Evolutionary conservation across 2,329 filamentous ascomycete genomes (phyloP).

Genomic region (Trichoderma koningii): DNA sequence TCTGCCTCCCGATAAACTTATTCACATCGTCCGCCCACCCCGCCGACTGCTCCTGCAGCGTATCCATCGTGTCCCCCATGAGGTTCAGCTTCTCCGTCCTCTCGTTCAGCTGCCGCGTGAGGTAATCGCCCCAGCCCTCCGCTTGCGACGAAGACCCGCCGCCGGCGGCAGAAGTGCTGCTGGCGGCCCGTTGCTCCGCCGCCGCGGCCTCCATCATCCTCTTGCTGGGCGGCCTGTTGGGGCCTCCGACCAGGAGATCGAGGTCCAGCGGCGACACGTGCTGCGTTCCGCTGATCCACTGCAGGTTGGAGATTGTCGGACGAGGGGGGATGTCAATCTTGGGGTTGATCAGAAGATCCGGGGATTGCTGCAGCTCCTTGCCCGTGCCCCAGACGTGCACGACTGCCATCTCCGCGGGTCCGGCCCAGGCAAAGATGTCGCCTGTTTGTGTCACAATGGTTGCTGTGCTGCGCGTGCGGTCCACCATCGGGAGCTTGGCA

Average conservation of each 20-base stretch:
- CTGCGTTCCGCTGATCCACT: constrained; percentile 96
- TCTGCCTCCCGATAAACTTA: constrained; percentile 85
- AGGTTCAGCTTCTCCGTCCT: constrained; percentile 83
- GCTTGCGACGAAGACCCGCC: constrained; percentile 39
- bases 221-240: constrained; percentile 84
- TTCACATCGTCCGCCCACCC: constrained; percentile 86
- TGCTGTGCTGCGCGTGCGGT: constrained; percentile 69
- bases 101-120: constrained; percentile 85
- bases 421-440: constrained; percentile 83
- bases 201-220: constrained; percentile 80
- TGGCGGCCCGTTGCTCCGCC: constrained; percentile 67
- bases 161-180: constrained; percentile 35
- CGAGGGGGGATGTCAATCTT: constrained; percentile 72
- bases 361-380: constrained; percentile 58
- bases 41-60: constrained; percentile 75
- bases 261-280: constrained; percentile 85
- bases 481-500: constrained; percentile 67
- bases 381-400: constrained; percentile 84
- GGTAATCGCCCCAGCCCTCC: constrained; percentile 75
- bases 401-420: constrained; percentile 80
- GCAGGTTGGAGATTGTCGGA: constrained; percentile 90
- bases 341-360: constrained; percentile 80
- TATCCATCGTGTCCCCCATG: constrained; percentile 82
- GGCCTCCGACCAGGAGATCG: constrained; percentile 85
- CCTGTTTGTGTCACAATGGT: constrained; percentile 75